phyloP scores from a whole-genome alignment of 257 asterid genomes.

The Cruciata laevipes region DNA sequence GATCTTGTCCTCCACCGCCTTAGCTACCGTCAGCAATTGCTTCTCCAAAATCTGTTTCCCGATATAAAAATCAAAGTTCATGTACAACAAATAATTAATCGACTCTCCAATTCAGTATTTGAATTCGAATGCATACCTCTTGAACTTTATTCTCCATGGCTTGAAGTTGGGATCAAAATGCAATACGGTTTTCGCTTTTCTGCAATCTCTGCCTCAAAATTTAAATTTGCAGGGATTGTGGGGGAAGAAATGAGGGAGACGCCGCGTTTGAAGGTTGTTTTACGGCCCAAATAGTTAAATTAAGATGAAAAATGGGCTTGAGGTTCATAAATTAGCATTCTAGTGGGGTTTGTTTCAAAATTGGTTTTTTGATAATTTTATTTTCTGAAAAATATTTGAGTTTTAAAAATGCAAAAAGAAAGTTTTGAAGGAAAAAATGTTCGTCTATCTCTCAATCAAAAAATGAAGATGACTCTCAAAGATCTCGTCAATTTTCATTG shows the following conservation, averaged over 20 bases:
- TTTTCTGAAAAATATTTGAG: too few relatives aligned
- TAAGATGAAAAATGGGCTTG: not conserved
- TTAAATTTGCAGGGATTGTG: slow-evolving; percentile 1
- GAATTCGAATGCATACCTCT: slow-evolving; percentile 33
- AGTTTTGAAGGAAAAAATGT: too few relatives aligned
- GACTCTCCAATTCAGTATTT: not conserved
- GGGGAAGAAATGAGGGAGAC: slow-evolving; percentile 1
- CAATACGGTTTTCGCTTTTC: not conserved
- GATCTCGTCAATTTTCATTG: too few relatives aligned
- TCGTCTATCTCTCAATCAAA: too few relatives aligned
- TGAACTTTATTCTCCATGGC: slow-evolving; percentile 52
- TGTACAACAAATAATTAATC: not conserved
- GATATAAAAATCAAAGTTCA: not conserved
- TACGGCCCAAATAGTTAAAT: slow-evolving; percentile 1
- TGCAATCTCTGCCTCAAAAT: not conserved
- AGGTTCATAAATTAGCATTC: too few relatives aligned
- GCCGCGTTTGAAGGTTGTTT: not conserved
- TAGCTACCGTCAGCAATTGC: slow-evolving; percentile 86
- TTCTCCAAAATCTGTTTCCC: slow-evolving; percentile 62
- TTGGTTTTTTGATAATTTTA: too few relatives aligned
- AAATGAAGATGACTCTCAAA: too few relatives aligned
- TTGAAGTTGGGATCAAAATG: not conserved
- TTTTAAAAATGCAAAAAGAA: too few relatives aligned
- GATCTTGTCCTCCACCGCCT: slow-evolving; percentile 92
- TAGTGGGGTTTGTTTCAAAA: too few relatives aligned